Evolutionary conservation across 2,329 filamentous ascomycete genomes (phyloP).

Genomic region (Colletotrichum abscissum): DNA sequence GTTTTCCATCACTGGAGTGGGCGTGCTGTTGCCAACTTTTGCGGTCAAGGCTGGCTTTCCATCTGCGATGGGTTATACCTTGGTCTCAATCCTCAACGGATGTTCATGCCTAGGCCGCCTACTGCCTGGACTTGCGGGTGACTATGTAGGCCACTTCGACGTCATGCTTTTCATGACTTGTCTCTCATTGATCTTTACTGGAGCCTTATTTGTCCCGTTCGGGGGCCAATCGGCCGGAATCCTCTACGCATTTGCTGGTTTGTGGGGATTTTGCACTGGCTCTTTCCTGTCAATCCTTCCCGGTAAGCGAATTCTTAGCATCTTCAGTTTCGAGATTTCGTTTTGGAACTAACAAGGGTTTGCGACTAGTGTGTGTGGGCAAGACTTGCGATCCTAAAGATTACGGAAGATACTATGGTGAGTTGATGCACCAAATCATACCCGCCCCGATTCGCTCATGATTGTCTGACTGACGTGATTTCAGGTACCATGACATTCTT

Average conservation of each 20-base stretch:
- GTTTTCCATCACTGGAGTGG: conserved; percentile 58
- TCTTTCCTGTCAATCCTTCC: conserved; percentile 57
- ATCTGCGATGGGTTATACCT: conserved; percentile 52
- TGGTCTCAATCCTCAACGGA: conserved; percentile 56
- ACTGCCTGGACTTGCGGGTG: not conserved
- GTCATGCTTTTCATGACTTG: conserved; percentile 37
- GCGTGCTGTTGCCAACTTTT: conserved; percentile 58
- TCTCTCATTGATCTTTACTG: conserved; percentile 47
- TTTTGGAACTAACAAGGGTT: too few relatives aligned
- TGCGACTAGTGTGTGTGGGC: too few relatives aligned
- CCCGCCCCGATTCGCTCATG: too few relatives aligned
- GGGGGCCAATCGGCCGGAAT: conserved; percentile 50
- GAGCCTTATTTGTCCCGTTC: conserved; percentile 56
- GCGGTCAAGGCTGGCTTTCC: conserved; percentile 48
- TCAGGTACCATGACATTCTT: too few relatives aligned
- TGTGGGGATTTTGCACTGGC: conserved; percentile 61
- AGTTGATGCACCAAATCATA: too few relatives aligned
- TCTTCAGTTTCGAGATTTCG: too few relatives aligned
- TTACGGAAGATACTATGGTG: too few relatives aligned
- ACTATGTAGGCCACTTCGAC: not conserved
- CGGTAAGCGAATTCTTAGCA: not conserved
- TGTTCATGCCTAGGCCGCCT: conserved; percentile 39
- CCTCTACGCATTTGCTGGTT: conserved; percentile 55
- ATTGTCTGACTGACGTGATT: too few relatives aligned
- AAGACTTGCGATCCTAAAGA: too few relatives aligned